Evolutionary conservation across 2,329 filamentous ascomycete species (phyloP).

Genomic region (Rachicladosporium sp.): DNA sequence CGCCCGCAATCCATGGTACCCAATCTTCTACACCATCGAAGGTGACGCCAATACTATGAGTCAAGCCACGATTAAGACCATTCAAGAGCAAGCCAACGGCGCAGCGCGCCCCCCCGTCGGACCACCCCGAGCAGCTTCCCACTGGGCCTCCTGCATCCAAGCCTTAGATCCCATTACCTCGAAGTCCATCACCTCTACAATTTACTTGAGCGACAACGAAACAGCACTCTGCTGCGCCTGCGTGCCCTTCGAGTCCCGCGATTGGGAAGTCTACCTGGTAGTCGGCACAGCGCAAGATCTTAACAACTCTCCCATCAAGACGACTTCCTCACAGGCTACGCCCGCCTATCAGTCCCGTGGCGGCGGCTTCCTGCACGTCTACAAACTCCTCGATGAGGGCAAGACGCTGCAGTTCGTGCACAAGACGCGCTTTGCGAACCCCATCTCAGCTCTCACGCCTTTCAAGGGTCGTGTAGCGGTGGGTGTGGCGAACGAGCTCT

Average conservation of each 20-base stretch:
- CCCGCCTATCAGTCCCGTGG: conserved; percentile 4
- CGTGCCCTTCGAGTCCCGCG: conserved; percentile 77
- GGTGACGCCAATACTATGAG: conserved; percentile 85
- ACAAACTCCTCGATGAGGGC: conserved; percentile 79
- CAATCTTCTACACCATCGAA: conserved; percentile 88
- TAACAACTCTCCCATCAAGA: conserved; percentile 14
- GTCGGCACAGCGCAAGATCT: conserved; percentile 92
- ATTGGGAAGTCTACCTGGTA: conserved; percentile 80
- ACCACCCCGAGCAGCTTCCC: conserved; percentile 67
- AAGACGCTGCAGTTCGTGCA: conserved; percentile 85
- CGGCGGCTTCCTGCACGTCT: conserved; percentile 79
- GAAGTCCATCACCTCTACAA: conserved; percentile 49
- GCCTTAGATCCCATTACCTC: conserved; percentile 63
- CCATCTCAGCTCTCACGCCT: conserved; percentile 74
- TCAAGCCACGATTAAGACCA: conserved; percentile 48
- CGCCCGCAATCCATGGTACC: conserved; percentile 73
- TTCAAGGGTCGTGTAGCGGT: conserved; percentile 85
- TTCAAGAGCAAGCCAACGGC: neutral
- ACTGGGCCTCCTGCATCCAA: conserved; percentile 94
- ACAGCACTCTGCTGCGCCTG: conserved; percentile 76
- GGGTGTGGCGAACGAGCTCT: conserved; percentile 71
- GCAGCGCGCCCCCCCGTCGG: conserved; percentile 41
- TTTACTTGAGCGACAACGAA: conserved; percentile 82
- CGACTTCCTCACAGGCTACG: conserved; percentile 2
- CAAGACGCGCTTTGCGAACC: conserved; percentile 84